Evolutionary conservation across 2,329 filamentous ascomycete genomes (phyloP), one percentile per base, ranked within the genome.

Genomic region (Nectriaceae sp.): DNA sequence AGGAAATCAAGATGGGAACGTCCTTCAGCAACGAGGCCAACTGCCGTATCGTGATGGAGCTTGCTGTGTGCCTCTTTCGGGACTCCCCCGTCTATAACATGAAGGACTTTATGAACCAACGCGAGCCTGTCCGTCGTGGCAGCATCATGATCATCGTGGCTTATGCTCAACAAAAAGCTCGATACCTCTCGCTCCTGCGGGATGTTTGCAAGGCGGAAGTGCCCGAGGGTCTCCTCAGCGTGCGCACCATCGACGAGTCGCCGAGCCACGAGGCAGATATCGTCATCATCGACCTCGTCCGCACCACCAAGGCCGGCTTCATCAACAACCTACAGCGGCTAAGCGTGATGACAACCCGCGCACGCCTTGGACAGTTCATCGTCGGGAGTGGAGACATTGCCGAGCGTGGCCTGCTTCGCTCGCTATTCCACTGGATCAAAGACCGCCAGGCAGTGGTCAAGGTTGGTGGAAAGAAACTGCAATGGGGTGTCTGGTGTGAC

Each of bases 151-250:
- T 31, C 26, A 15, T 31, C 15, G 26, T 31, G 8, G 10, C 26
- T 10, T 31, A 31, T 31, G 26, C 26, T 15, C 10, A 8, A 31
- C 26, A 31, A 15, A 31, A 15, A 15, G 15, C 8, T 15, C 10
- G 15, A 15, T 31, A 31, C 26, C 26, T 31, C 26, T 8, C 26
- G 26, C 15, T 31, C 10, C 26, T 31, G 15, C 8, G 15, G 8
- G 26, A 31, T 31, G 10, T 31, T 8, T 31, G 10, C 10, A 8
- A 8, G 8, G 15, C 8, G 26, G 26, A 31, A 31, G 26, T 31
- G 13, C 38, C 41, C 42, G 42, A 42, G 41, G 42, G 22, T 45
- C 47, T 42, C 42, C 44, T 44, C 10, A 5, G 26, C 5, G 13
- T 36, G 6, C 29, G 42, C 11, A 44, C 42, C 4, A 44, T 44